These are phyloP conservation scores for Cytospora paraplurivora DNA, from an alignment of 2,329 filamentous ascomycete species.

Conservation along the genomic window DNA sequence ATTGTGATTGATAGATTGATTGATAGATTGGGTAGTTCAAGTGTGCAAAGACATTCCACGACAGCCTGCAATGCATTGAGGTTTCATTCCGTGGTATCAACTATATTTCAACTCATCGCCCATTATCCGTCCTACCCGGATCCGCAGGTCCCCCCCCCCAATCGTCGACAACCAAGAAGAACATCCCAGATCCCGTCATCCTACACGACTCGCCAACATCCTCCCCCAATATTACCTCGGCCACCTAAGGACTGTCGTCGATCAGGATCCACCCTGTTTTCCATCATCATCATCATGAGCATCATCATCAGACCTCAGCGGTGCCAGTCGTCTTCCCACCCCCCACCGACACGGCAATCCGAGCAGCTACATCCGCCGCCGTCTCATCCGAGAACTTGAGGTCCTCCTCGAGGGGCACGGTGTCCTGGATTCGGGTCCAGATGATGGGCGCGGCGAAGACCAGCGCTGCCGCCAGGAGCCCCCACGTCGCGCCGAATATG, in stretches of 20 bases:
- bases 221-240: not conserved
- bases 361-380: constrained; percentile 63
- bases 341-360: constrained; percentile 29
- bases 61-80: constrained; percentile 1
- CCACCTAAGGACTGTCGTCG: not conserved
- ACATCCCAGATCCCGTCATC: not conserved
- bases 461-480: constrained; percentile 70
- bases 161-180: not conserved
- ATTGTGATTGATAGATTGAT: too few species aligned
- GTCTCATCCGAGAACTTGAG: constrained; percentile 85
- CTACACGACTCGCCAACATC: not conserved
- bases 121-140: not conserved
- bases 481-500: constrained; percentile 76
- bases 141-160: not conserved
- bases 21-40: not conserved
- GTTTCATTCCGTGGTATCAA: constrained; percentile 19
- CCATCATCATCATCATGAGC: not conserved
- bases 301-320: constrained; percentile 14
- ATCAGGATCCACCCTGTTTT: too few species aligned
- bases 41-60: not conserved
- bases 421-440: constrained; percentile 76
- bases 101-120: not conserved
- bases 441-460: constrained; percentile 79
- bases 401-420: constrained; percentile 79
- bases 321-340: constrained; percentile 32